A percentile compares a stretch with the other conserved stretches of the same genome.
phyloP scores from a whole-genome alignment of 2,329 filamentous ascomycete genomes.

The Nemania serpens region DNA sequence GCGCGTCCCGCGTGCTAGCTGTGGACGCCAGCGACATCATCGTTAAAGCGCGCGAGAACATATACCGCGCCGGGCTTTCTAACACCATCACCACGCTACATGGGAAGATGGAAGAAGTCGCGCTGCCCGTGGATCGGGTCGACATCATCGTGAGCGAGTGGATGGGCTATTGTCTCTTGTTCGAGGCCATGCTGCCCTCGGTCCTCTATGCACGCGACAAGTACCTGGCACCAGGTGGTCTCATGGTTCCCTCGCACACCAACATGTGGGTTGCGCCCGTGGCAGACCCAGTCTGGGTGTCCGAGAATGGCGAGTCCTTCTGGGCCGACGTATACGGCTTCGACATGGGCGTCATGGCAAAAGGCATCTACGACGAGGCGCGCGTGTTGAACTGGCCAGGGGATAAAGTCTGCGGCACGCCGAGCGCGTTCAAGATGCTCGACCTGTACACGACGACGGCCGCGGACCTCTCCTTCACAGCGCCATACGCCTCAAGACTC shows the following conservation, averaged over 20 bases:
- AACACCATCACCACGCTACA: conserved; percentile 77
- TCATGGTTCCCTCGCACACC: conserved; percentile 86
- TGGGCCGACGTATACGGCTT: conserved; percentile 96
- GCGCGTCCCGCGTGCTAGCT: conserved; percentile 82
- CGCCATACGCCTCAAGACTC: conserved; percentile 67
- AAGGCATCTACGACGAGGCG: conserved; percentile 80
- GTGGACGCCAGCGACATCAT: conserved; percentile 94
- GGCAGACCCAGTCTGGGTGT: conserved; percentile 75
- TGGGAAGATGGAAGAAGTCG: conserved; percentile 87
- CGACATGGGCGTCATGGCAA: conserved; percentile 87
- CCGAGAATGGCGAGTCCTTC: conserved; percentile 78
- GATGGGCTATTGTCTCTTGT: conserved; percentile 95
- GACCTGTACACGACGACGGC: conserved; percentile 74
- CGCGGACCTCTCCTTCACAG: conserved; percentile 76
- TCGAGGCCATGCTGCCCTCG: conserved; percentile 94
- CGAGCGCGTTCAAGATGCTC: conserved; percentile 72
- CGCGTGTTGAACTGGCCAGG: conserved; percentile 73
- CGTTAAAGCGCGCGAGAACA: conserved; percentile 80
- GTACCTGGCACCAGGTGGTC: conserved; percentile 78
- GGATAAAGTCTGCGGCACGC: conserved; percentile 61
- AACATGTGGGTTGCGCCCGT: conserved; percentile 83
- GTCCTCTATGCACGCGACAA: conserved; percentile 86
- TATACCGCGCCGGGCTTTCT: conserved; percentile 78
- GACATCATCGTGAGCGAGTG: conserved; percentile 97
- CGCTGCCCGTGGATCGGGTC: conserved; percentile 75